phyloP scores from a whole-genome alignment of 2,329 filamentous ascomycete species.

The Emergomyces orientalis region DNA sequence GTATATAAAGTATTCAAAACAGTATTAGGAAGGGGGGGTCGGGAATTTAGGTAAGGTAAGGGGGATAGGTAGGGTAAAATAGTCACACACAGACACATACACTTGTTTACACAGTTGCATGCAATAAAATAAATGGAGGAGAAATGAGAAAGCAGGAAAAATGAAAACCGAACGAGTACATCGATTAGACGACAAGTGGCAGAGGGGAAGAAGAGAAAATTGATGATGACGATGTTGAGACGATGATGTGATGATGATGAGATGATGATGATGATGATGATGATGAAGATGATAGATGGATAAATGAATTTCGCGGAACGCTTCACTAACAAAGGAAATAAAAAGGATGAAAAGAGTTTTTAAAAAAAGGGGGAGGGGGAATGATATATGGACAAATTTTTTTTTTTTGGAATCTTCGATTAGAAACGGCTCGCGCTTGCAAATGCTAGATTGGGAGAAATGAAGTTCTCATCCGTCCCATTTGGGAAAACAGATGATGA shows the following conservation, averaged over 20 bases:
- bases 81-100: background rate
- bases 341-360: conserved; percentile 12
- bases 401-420: conserved; percentile 10
- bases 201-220: background rate
- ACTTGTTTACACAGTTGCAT: conserved; percentile 7
- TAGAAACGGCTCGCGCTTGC: conserved; percentile 37
- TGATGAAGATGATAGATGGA: conserved; percentile 6
- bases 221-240: background rate
- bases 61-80: background rate
- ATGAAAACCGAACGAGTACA: conserved; percentile 2
- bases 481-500: background rate
- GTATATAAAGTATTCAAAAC: conserved; percentile 9
- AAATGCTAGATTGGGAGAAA: conserved; percentile 36
- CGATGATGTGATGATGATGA: background rate
- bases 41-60: background rate
- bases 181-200: background rate
- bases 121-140: conserved; percentile 1
- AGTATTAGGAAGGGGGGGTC: background rate
- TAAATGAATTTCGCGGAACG: conserved; percentile 12
- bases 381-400: conserved; percentile 17
- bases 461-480: conserved; percentile 12
- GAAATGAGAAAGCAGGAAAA: background rate
- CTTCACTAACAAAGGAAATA: conserved; percentile 17
- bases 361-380: conserved; percentile 5
- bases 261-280: background rate